These are phyloP conservation scores for Fusarium sp. DNA, from an alignment of 2,329 filamentous ascomycete species.

Conservation along the genomic window DNA sequence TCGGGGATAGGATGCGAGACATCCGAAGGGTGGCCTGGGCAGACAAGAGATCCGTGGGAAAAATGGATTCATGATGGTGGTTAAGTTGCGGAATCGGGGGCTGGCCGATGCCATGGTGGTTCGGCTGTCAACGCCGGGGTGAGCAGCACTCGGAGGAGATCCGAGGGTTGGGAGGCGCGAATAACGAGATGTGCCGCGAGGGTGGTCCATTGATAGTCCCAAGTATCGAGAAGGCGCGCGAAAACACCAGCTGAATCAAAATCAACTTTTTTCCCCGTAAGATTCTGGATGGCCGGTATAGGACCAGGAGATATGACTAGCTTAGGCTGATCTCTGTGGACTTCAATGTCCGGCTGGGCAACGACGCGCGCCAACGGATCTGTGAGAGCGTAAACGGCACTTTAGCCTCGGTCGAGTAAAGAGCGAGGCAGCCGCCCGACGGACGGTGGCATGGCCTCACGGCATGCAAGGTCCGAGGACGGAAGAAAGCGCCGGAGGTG, in stretches of 20 bases:
- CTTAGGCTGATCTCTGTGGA: constrained; percentile 20
- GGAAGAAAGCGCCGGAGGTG: constrained; percentile 27
- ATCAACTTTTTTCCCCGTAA: background rate
- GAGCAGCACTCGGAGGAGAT: constrained; percentile 22
- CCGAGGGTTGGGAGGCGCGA: constrained; percentile 27
- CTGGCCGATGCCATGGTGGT: constrained; percentile 15
- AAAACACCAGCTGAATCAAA: background rate
- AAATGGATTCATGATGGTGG: constrained; percentile 34
- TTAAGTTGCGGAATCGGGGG: constrained; percentile 15
- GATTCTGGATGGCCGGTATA: constrained; percentile 21
- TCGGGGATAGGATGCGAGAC: constrained; percentile 35
- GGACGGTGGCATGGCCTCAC: background rate
- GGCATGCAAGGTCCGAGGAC: constrained; percentile 8
- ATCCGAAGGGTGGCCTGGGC: constrained; percentile 28
- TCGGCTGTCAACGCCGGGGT: constrained; percentile 24
- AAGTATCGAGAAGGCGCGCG: background rate
- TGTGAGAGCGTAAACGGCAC: constrained; percentile 25
- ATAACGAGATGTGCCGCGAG: constrained; percentile 8
- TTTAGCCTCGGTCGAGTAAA: constrained; percentile 8
- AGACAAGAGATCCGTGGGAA: constrained; percentile 23
- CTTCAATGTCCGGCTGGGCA: constrained; percentile 34
- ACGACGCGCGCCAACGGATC: constrained; percentile 8
- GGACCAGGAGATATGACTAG: constrained; percentile 5
- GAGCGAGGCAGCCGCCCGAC: constrained; percentile 11
- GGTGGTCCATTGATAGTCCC: constrained; percentile 4